These are phyloP conservation scores for Fusarium scirpi DNA, from an alignment of 2,329 filamentous ascomycete genomes.

Conservation along the genomic window DNA sequence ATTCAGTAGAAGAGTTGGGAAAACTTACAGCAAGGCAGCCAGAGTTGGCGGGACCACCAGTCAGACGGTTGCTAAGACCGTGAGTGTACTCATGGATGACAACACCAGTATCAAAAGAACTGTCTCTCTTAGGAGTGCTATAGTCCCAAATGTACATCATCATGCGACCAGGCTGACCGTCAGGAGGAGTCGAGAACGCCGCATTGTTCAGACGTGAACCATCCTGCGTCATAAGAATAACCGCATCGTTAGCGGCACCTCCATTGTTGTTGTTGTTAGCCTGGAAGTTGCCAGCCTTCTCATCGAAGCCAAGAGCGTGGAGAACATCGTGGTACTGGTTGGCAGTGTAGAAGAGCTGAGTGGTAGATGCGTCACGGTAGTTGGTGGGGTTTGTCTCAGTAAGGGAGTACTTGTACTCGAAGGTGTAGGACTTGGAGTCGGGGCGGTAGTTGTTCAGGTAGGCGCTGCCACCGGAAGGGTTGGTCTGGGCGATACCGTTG, in stretches of 20 bases:
- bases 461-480: slow-evolving; percentile 56
- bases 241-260: slow-evolving; percentile 63
- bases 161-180: slow-evolving; percentile 66
- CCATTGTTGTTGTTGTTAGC: slow-evolving; percentile 66
- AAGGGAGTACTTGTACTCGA: slow-evolving; percentile 60
- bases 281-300: slow-evolving; percentile 71
- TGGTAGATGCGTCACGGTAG: slow-evolving; percentile 67
- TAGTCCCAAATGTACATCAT: slow-evolving; percentile 68
- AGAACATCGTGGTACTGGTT: slow-evolving; percentile 71
- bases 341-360: slow-evolving; percentile 71
- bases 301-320: slow-evolving; percentile 68
- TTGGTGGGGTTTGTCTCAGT: slow-evolving; percentile 50
- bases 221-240: slow-evolving; percentile 69
- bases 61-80: slow-evolving; percentile 64
- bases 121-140: slow-evolving; percentile 63
- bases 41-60: slow-evolving; percentile 67
- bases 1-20: accelerated
- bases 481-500: slow-evolving; percentile 66
- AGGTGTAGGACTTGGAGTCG: slow-evolving; percentile 55
- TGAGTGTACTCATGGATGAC: slow-evolving; percentile 71
- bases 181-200: slow-evolving; percentile 66
- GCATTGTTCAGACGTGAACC: slow-evolving; percentile 66
- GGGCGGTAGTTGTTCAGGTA: slow-evolving; percentile 61
- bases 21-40: slow-evolving; percentile 55
- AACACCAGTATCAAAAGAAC: slow-evolving; percentile 69